Conservation (phyloP, 2,329 filamentous ascomycete species). For the Fusarium sp. region DNA sequence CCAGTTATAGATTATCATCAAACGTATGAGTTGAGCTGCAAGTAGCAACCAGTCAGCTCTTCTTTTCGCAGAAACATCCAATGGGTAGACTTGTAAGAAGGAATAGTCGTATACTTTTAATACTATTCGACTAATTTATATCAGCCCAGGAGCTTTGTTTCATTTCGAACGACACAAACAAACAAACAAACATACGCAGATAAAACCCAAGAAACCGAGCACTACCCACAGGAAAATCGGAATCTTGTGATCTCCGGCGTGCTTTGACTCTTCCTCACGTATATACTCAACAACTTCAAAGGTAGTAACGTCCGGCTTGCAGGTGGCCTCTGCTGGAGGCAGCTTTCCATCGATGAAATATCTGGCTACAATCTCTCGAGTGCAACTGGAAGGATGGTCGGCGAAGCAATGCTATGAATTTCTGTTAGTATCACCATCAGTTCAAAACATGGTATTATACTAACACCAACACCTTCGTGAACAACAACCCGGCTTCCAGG, state of each 20-base stretch:
- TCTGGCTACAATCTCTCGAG: fast-evolving
- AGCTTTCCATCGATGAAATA: not conserved
- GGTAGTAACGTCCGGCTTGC: fast-evolving
- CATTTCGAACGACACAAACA: not conserved
- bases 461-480: not conserved
- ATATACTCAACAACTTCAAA: fast-evolving
- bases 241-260: not conserved
- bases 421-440: not conserved
- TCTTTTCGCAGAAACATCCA: not conserved
- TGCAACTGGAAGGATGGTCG: fast-evolving
- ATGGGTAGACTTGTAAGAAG: not conserved
- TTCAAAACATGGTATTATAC: not conserved
- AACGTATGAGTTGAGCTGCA: not conserved
- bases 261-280: fast-evolving
- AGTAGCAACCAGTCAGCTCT: not conserved
- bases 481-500: not conserved
- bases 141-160: not conserved
- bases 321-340: fast-evolving
- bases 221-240: not conserved
- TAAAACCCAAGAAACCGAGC: not conserved
- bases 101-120: not conserved
- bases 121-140: not conserved
- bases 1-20: too few relatives aligned
- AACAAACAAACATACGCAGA: not conserved
- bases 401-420: fast-evolving